Percentiles rank a stretch among this genome's conserved stretches.
Conservation (phyloP, 2,329 filamentous ascomycete genomes). For the Gnomoniopsis smithogilvyi region DNA sequence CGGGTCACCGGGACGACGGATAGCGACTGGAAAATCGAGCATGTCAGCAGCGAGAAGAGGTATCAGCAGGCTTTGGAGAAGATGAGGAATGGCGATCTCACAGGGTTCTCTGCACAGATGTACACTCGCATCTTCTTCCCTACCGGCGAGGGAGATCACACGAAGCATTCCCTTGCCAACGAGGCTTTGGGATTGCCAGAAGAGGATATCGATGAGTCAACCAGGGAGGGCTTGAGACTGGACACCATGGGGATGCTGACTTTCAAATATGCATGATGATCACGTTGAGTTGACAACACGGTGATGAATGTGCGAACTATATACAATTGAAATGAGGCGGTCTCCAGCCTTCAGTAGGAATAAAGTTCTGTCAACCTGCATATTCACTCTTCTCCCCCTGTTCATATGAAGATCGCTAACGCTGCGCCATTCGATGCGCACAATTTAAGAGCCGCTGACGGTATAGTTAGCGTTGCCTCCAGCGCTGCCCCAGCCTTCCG, state of each 20-base stretch:
- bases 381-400: neutral
- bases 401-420: neutral
- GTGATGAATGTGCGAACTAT: neutral
- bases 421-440: too few species aligned
- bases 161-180: constrained; percentile 43
- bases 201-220: constrained; percentile 57
- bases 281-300: neutral
- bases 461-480: constrained; percentile 29
- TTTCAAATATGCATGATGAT: neutral
- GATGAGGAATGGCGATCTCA: constrained; percentile 40
- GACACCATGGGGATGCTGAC: constrained; percentile 23
- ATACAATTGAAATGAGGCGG: neutral
- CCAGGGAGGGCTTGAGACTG: constrained; percentile 44
- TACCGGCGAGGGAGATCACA: constrained; percentile 35
- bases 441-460: constrained; percentile 12
- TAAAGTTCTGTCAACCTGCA: neutral
- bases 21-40: constrained; percentile 54
- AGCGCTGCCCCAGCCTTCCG: constrained; percentile 40
- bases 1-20: constrained; percentile 53
- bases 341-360: neutral
- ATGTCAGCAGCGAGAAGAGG: constrained; percentile 42
- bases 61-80: constrained; percentile 43
- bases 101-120: constrained; percentile 47
- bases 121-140: constrained; percentile 55
- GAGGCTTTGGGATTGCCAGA: constrained; percentile 50